These are phyloP conservation scores for Pholiota microspora DNA, from an alignment of 768 basidiomycete species.

Conservation along the genomic window DNA sequence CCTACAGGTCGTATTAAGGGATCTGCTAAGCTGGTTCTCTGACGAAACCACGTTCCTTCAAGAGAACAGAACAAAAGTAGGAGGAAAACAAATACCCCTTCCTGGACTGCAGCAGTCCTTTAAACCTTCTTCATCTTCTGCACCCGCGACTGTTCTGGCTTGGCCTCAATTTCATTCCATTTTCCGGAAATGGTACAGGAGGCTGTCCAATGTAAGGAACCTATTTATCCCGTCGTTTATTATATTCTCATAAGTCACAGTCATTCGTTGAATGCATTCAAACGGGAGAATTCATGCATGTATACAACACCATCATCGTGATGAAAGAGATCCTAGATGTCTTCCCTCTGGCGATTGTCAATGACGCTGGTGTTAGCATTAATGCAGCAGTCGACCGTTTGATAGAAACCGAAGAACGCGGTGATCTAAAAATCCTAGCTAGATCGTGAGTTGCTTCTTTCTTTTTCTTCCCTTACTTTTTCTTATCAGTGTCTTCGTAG, in stretches of 20 bases:
- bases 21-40: slow-evolving; percentile 76
- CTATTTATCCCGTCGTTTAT: not conserved
- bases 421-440: slow-evolving; percentile 80
- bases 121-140: slow-evolving; percentile 39
- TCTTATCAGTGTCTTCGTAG: slow-evolving; percentile 30
- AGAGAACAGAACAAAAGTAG: slow-evolving; percentile 65
- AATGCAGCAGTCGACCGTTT: slow-evolving; percentile 64
- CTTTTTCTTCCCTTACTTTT: slow-evolving; percentile 6
- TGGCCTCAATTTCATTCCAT: slow-evolving; percentile 73
- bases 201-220: slow-evolving; percentile 57
- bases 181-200: slow-evolving; percentile 82
- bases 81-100: slow-evolving; percentile 56
- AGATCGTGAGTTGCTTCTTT: slow-evolving; percentile 52
- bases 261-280: slow-evolving; percentile 78
- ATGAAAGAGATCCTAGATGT: slow-evolving; percentile 88
- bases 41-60: slow-evolving; percentile 73
- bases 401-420: slow-evolving; percentile 73
- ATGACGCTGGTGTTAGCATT: slow-evolving; percentile 52
- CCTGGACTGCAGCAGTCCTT: slow-evolving; percentile 69
- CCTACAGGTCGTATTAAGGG: slow-evolving; percentile 72
- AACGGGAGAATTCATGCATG: slow-evolving; percentile 93
- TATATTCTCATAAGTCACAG: slow-evolving; percentile 38
- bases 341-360: slow-evolving; percentile 73
- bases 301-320: slow-evolving; percentile 95
- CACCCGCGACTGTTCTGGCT: slow-evolving; percentile 60